Percentiles rank a stretch among this genome's conserved stretches.
These are phyloP conservation scores for Debaryomyces udenii DNA, from an alignment of 1,139 yeast genomes.

Conservation along the genomic window DNA sequence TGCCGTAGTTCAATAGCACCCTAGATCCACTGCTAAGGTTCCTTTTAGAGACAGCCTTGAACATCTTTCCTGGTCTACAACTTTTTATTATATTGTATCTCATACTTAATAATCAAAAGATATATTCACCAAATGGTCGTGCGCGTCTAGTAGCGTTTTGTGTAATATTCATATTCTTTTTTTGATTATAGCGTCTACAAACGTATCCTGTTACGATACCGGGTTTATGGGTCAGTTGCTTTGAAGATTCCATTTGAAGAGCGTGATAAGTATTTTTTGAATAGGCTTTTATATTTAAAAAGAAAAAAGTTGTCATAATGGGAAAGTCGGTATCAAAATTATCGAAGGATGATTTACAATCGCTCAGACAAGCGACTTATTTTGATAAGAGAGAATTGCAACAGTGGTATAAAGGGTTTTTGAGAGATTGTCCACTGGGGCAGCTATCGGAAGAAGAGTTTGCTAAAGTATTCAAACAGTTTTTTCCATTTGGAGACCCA, in stretches of 20 bases:
- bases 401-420: conserved; percentile 97
- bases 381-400: conserved; percentile 93
- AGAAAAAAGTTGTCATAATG: conserved; percentile 46
- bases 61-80: conserved; percentile 4
- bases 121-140: neutral
- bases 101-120: neutral
- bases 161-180: neutral
- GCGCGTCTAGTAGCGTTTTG: conserved; percentile 1
- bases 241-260: too few species aligned
- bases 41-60: conserved; percentile 13
- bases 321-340: conserved; percentile 94
- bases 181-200: conserved; percentile 1
- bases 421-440: conserved; percentile 92
- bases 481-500: conserved; percentile 98
- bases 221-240: too few species aligned
- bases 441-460: conserved; percentile 86
- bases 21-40: conserved; percentile 16
- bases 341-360: conserved; percentile 85
- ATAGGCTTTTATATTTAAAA: too few species aligned
- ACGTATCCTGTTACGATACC: too few species aligned
- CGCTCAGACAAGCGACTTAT: conserved; percentile 82
- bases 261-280: too few species aligned
- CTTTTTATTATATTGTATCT: neutral
- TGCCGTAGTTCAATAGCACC: conserved; percentile 39
- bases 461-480: conserved; percentile 89